Base-by-base conservation (phyloP, 31 red algal species). In the Odonthalia washingtoniensis region DNA sequence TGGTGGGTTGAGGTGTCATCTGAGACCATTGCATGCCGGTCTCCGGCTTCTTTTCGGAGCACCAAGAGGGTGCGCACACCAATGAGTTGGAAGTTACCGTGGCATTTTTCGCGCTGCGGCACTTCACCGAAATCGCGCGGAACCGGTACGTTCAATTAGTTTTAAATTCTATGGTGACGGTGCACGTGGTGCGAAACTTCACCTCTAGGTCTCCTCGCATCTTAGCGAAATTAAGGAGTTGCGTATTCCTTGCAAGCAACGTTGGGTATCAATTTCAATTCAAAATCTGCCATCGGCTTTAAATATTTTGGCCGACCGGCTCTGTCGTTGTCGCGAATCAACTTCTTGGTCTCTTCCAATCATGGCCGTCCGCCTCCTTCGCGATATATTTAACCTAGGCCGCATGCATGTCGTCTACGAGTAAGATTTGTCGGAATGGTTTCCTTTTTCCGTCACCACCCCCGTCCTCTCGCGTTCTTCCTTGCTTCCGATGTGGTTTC, bases 71-170 rank as follows among this genome's bases (percentile, higher is more conserved):
- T 39, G 45, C 77, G 30, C 72, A 86, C 27, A 86, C 77, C 83
- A 86, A 86, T 72, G 70, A 76, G 36, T 37, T 76, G 39, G 83
- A 86, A 61, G 32, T 75, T 35, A 33, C 60, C 24, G 83, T 72
- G 21, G 72, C 72, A 5, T 2, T 86, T 36, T 46, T 5, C 39
- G 83, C 72, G 3, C 3, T 86, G 3, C 24, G 40, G 83, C 26
- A 31, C 2, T 86, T 77, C 61, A 18, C 61, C 43, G 1, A 1
- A 5, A 4, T 2, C 40, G 5, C 67, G 1, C 44, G 72, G 2
- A 38, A 39, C 3, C 70, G 70, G 32, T 35, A 5, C 1, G 70
- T 86, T 21, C 4, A 39, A 3, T 24, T 86, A 5, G 70, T 75
- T 40, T 77, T 57, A 64, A 36, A 86, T 42, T 86, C 83, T 44